These are phyloP conservation scores for Suhomyces faveliae DNA, from an alignment of 805 yeast species.

Conservation along the genomic window DNA sequence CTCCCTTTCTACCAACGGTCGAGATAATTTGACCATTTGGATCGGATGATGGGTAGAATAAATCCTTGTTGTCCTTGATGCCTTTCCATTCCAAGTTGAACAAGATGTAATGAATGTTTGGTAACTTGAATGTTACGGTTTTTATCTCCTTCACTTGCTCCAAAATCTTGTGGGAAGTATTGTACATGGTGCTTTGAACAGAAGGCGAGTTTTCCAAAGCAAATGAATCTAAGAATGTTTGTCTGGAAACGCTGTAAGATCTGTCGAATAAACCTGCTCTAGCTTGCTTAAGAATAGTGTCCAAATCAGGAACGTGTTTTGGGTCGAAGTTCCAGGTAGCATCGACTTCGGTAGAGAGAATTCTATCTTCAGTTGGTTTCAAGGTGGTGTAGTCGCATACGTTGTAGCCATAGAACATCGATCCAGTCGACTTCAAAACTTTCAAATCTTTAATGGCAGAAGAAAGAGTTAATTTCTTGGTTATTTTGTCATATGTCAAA, in stretches of 20 bases:
- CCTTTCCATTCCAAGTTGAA: slow-evolving; percentile 85
- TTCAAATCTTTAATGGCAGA: slow-evolving; percentile 77
- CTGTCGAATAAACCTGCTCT: slow-evolving; percentile 63
- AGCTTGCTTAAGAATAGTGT: slow-evolving; percentile 49
- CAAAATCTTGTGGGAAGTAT: slow-evolving; percentile 78
- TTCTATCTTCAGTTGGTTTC: slow-evolving; percentile 78
- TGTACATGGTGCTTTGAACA: slow-evolving; percentile 95
- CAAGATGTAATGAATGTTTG: slow-evolving; percentile 89
- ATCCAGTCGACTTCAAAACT: slow-evolving; percentile 86
- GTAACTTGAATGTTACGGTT: slow-evolving; percentile 71
- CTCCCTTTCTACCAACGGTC: slow-evolving; percentile 67
- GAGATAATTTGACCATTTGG: slow-evolving; percentile 91
- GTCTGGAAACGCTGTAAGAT: slow-evolving; percentile 61
- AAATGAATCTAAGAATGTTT: slow-evolving; percentile 69
- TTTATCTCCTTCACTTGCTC: slow-evolving; percentile 53
- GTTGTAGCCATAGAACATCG: slow-evolving; percentile 87
- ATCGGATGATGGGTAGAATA: slow-evolving; percentile 87
- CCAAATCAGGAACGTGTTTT: slow-evolving; percentile 49
- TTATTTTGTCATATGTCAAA: slow-evolving; percentile 50
- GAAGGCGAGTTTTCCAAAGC: slow-evolving; percentile 89
- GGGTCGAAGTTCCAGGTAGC: slow-evolving; percentile 68
- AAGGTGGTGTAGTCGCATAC: slow-evolving; percentile 87
- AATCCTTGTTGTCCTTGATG: slow-evolving; percentile 71
- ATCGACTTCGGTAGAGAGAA: slow-evolving; percentile 82
- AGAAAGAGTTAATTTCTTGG: slow-evolving; percentile 53